These are phyloP conservation scores for Camillea tinctor DNA, from an alignment of 2,329 filamentous ascomycete genomes.

Conservation along the genomic window DNA sequence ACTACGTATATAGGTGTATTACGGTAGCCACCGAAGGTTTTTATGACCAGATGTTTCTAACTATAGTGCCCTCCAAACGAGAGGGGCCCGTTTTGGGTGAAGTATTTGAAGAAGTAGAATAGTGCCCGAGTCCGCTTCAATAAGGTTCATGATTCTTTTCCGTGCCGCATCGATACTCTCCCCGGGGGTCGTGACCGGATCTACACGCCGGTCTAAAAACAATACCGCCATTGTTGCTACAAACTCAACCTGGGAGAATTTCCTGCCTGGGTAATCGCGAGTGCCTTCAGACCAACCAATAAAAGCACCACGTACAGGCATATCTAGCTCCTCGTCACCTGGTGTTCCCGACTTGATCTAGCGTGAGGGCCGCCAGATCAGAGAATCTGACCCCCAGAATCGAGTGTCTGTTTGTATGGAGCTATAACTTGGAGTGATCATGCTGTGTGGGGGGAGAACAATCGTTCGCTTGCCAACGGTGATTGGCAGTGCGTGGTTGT, in stretches of 20 bases:
- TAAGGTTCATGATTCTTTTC: conserved; percentile 12
- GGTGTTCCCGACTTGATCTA: conserved; percentile 10
- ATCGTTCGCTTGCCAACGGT: conserved; percentile 14
- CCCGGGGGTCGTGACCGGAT: conserved; percentile 4
- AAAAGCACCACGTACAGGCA: conserved; percentile 21
- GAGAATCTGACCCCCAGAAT: conserved; percentile 21
- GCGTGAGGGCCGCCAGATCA: conserved; percentile 21
- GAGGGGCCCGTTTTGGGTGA: conserved; percentile 19
- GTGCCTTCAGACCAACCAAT: conserved; percentile 32
- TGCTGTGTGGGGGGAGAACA: conserved; percentile 12
- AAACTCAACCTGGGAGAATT: conserved; percentile 36
- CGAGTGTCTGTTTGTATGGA: conserved; percentile 21
- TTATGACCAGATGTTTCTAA: no score
- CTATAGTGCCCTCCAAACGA: conserved; percentile 19
- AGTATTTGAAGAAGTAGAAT: conserved; percentile 22
- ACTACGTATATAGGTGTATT: no score
- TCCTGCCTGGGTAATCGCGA: conserved; percentile 32
- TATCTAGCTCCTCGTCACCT: conserved; percentile 18
- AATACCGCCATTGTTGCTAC: conserved; percentile 22
- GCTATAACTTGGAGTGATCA: conserved; percentile 18
- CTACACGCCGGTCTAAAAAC: conserved; percentile 15
- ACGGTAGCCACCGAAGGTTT: no score
- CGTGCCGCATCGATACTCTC: conserved; percentile 12
- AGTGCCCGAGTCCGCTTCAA: conserved; percentile 11
- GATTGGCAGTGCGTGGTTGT: conserved; percentile 10